Evolutionary conservation across 2,329 filamentous ascomycete genomes (phyloP).

Genomic region (Microsporum canis): DNA sequence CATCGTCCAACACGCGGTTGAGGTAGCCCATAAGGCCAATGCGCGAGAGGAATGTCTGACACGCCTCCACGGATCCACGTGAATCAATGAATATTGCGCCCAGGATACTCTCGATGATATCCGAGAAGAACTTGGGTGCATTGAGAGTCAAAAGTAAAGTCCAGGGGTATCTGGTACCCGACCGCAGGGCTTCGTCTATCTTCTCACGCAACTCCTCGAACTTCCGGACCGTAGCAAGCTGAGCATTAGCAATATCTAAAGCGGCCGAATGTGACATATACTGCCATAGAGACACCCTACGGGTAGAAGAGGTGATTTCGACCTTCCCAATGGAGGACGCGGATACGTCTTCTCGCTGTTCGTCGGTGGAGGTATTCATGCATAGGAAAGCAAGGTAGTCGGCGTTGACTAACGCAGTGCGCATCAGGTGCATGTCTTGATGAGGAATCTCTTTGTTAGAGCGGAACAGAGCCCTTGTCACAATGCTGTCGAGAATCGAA

Average conservation of each 20-base stretch:
- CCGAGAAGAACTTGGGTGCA: conserved; percentile 67
- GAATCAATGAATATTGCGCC: conserved; percentile 79
- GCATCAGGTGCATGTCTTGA: conserved; percentile 61
- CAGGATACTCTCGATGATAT: conserved; percentile 68
- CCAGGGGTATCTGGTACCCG: conserved; percentile 61
- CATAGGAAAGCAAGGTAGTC: conserved; percentile 67
- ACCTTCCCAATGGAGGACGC: conserved; percentile 7
- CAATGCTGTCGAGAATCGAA: conserved; percentile 65
- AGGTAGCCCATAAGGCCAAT: conserved; percentile 57
- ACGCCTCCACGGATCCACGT: conserved; percentile 47
- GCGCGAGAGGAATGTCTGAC: conserved; percentile 48
- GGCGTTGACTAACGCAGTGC: conserved; percentile 66
- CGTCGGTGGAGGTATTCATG: conserved; percentile 41
- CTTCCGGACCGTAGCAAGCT: conserved; percentile 35
- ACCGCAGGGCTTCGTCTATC: conserved; percentile 42
- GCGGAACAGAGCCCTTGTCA: conserved; percentile 52
- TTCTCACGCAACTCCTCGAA: conserved; percentile 40
- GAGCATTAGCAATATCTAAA: conserved; percentile 37
- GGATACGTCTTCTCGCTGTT: conserved; percentile 14
- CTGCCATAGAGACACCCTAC: conserved; percentile 49
- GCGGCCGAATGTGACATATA: conserved; percentile 53
- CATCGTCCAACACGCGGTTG: conserved; percentile 46
- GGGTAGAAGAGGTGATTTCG: conserved; percentile 22
- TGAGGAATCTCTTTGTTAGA: conserved; percentile 39
- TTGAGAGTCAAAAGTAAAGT: conserved; percentile 52